phyloP scores from a whole-genome alignment of 1,284 basidiomycete genomes.

The Macrocystidia cucumis region DNA sequence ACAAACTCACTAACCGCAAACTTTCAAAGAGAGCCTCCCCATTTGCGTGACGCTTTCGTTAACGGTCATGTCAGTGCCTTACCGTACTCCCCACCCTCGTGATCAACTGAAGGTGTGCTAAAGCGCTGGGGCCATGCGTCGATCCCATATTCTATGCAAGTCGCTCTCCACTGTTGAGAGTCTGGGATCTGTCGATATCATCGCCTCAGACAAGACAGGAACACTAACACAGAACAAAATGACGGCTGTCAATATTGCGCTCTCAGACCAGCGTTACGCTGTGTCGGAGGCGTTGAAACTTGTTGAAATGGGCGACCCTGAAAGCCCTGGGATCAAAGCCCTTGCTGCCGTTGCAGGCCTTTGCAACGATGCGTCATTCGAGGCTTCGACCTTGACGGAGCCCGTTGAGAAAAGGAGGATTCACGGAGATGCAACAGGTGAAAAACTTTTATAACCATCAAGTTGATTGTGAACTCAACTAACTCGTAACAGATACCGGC shows the following conservation, averaged over 20 bases:
- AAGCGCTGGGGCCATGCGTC: conserved; percentile 25
- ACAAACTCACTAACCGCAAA: too few relatives aligned
- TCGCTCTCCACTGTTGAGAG: conserved; percentile 37
- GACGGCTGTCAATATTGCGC: conserved; percentile 34
- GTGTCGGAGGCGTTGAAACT: conserved; percentile 11
- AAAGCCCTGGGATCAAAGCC: not conserved
- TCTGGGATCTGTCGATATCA: conserved; percentile 35
- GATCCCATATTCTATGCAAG: conserved; percentile 56
- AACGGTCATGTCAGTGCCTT: conserved; percentile 18
- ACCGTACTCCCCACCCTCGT: conserved; percentile 10
- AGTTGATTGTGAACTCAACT: not conserved
- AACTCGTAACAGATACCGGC: conserved; percentile 35
- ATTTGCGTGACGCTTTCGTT: conserved; percentile 38
- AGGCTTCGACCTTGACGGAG: conserved; percentile 20
- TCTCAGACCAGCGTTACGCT: conserved; percentile 12
- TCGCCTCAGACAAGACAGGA: conserved; percentile 39
- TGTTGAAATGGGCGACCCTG: conserved; percentile 11
- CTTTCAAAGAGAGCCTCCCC: conserved; percentile 35
- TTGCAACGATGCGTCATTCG: conserved; percentile 53
- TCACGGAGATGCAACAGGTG: conserved; percentile 57
- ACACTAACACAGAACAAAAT: conserved; percentile 46
- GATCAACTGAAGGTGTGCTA: not conserved
- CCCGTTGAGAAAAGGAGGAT: conserved; percentile 29
- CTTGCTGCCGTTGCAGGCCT: conserved; percentile 38
- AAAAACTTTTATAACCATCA: conserved; percentile 1